A percentile compares a stretch with the other conserved stretches of the same genome.
phyloP scores from a whole-genome alignment of 192 early-diverging fungal species.

The Geranomyces michiganensis region DNA sequence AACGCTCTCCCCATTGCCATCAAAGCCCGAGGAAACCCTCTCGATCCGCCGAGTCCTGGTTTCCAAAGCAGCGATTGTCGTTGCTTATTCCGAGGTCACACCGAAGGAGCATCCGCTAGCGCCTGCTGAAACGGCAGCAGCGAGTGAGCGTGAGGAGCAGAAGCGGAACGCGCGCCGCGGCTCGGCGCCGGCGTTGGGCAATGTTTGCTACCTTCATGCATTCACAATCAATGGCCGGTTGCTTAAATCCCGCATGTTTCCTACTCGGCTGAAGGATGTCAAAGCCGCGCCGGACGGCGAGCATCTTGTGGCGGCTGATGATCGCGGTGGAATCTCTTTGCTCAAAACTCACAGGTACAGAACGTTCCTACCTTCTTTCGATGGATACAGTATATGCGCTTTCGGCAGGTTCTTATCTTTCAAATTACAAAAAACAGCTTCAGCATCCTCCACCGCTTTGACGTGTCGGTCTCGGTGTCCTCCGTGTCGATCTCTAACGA shows the following conservation, averaged over 20 bases:
- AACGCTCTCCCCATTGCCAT: conserved; percentile 33
- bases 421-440: conserved; percentile 9
- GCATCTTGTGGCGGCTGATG: conserved; percentile 29
- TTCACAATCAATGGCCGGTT: conserved; percentile 43
- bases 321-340: conserved; percentile 29
- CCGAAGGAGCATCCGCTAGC: neutral
- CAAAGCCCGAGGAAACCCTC: conserved; percentile 6
- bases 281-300: conserved; percentile 22
- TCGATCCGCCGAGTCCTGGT: conserved; percentile 31
- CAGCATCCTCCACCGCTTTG: conserved; percentile 34
- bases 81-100: conserved; percentile 37
- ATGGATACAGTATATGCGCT: neutral
- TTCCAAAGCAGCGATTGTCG: conserved; percentile 18
- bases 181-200: conserved; percentile 8
- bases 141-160: neutral
- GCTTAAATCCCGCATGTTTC: conserved; percentile 27
- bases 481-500: conserved; percentile 27
- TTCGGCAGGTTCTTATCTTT: neutral
- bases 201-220: conserved; percentile 34
- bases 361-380: neutral
- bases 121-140: neutral
- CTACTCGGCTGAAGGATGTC: conserved; percentile 23
- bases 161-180: conserved; percentile 1
- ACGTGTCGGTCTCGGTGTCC: conserved; percentile 27
- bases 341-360: conserved; percentile 30